Conservation (phyloP, 805 yeast species). For the Phaffomyces antillensis region DNA sequence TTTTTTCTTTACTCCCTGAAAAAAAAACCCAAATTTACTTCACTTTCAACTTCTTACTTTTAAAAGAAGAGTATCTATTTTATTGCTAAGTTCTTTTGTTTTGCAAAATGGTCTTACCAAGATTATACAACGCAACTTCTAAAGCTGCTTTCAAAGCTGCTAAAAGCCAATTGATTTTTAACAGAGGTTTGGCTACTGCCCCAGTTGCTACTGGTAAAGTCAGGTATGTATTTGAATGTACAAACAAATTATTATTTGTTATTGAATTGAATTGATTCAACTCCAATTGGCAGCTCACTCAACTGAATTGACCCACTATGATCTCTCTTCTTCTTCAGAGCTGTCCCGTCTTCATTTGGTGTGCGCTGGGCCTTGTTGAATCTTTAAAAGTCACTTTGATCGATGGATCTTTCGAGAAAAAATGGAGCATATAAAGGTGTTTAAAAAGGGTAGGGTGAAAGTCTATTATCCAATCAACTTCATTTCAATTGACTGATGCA, state of each 20-base stretch:
- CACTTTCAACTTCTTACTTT: not conserved
- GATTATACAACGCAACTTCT: slow-evolving; percentile 58
- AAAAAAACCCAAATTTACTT: slow-evolving; percentile 10
- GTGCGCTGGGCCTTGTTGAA: too few relatives aligned
- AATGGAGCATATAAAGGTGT: too few relatives aligned
- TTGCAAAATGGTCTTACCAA: slow-evolving; percentile 41
- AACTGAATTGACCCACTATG: too few relatives aligned
- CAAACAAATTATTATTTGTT: not conserved
- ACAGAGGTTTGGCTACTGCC: slow-evolving; percentile 74
- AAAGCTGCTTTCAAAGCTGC: slow-evolving; percentile 87
- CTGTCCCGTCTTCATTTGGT: too few relatives aligned
- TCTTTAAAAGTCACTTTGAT: too few relatives aligned
- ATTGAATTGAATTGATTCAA: not conserved
- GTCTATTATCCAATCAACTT: too few relatives aligned
- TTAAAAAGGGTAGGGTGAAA: too few relatives aligned
- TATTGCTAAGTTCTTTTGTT: slow-evolving; percentile 7
- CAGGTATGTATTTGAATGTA: slow-evolving; percentile 51
- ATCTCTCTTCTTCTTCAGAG: too few relatives aligned
- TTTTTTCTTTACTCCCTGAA: slow-evolving; percentile 3
- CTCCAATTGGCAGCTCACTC: not conserved
- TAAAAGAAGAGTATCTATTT: not conserved
- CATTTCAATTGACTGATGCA: too few relatives aligned
- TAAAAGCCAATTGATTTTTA: slow-evolving; percentile 68
- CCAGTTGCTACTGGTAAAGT: slow-evolving; percentile 77
- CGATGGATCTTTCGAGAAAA: too few relatives aligned